phyloP scores from a whole-genome alignment of 345 rosid species.

The Moringa oleifera region DNA sequence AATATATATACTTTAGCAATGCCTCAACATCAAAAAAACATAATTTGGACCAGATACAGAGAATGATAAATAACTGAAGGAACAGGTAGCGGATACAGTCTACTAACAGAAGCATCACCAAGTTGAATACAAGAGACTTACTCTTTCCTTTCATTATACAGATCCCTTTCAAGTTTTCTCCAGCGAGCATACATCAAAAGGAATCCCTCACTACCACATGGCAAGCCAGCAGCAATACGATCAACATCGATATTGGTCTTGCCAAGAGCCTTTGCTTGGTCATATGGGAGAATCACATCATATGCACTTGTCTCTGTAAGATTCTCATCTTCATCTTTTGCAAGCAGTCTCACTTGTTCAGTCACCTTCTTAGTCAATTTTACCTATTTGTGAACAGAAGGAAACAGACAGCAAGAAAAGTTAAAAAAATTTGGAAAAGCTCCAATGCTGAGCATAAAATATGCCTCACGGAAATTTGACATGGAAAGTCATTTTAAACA shows the following conservation, averaged over 20 bases:
- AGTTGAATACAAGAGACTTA: slow-evolving; percentile 32
- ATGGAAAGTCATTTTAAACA: background rate
- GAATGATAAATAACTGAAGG: slow-evolving; percentile 4
- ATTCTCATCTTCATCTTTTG: slow-evolving; percentile 84
- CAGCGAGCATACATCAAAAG: slow-evolving; percentile 99
- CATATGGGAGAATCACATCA: slow-evolving; percentile 78
- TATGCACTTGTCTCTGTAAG: slow-evolving; percentile 62
- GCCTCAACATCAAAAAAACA: background rate
- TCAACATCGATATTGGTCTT: slow-evolving; percentile 92
- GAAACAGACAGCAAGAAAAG: background rate
- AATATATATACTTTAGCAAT: background rate
- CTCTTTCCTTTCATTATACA: slow-evolving; percentile 96
- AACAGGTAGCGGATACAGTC: too few species aligned
- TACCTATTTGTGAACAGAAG: slow-evolving; percentile 37
- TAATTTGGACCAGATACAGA: background rate
- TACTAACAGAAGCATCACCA: slow-evolving; percentile 1
- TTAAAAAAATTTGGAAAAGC: background rate
- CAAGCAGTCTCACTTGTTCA: slow-evolving; percentile 84
- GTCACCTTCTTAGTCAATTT: slow-evolving; percentile 89
- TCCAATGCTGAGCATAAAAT: background rate
- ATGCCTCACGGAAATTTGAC: background rate
- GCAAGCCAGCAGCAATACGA: slow-evolving; percentile 98
- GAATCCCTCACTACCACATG: slow-evolving; percentile 98
- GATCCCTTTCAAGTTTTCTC: slow-evolving; percentile 97
- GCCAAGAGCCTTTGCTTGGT: slow-evolving; percentile 99